These are phyloP conservation scores for Aspergillus sojae DNA, from an alignment of 2,329 filamentous ascomycete species.

Conservation along the genomic window DNA sequence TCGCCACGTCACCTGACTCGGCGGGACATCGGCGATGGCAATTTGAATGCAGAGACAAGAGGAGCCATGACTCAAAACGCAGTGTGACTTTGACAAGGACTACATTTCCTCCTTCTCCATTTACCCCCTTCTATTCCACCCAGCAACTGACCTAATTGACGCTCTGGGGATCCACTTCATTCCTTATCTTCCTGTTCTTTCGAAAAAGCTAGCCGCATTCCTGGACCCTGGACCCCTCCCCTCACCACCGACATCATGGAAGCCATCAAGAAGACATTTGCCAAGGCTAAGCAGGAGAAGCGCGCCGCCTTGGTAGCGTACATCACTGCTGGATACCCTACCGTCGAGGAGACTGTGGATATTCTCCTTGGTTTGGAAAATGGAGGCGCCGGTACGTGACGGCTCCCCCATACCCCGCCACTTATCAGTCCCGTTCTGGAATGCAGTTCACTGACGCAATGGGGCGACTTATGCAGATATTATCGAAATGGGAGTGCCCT, in stretches of 20 bases:
- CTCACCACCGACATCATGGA: slow-evolving; percentile 46
- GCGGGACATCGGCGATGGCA: slow-evolving; percentile 7
- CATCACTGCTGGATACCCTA: slow-evolving; percentile 92
- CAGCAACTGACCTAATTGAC: neutral
- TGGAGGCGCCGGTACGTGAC: slow-evolving; percentile 76
- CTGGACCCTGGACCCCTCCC: slow-evolving; percentile 13
- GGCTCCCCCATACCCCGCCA: neutral
- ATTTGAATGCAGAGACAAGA: neutral
- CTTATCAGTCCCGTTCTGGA: neutral
- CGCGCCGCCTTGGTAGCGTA: slow-evolving; percentile 90
- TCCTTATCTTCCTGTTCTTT: too few relatives aligned
- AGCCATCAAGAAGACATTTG: slow-evolving; percentile 58
- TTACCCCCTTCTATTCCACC: neutral
- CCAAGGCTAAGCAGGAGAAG: slow-evolving; percentile 58
- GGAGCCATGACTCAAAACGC: neutral
- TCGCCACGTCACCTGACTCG: slow-evolving; percentile 24
- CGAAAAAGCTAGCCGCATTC: neutral
- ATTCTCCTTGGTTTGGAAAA: slow-evolving; percentile 88
- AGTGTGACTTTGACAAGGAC: neutral
- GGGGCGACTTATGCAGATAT: slow-evolving; percentile 64
- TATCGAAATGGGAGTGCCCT: slow-evolving; percentile 93
- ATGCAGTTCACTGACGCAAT: slow-evolving; percentile 1
- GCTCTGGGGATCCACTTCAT: neutral
- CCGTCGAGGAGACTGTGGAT: slow-evolving; percentile 76
- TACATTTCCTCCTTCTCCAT: slow-evolving; percentile 8